Percentiles rank a stretch among this genome's conserved stretches.
Evolutionary conservation across 805 yeast species (phyloP).

Genomic region (Saccharomycopsis malanga): DNA sequence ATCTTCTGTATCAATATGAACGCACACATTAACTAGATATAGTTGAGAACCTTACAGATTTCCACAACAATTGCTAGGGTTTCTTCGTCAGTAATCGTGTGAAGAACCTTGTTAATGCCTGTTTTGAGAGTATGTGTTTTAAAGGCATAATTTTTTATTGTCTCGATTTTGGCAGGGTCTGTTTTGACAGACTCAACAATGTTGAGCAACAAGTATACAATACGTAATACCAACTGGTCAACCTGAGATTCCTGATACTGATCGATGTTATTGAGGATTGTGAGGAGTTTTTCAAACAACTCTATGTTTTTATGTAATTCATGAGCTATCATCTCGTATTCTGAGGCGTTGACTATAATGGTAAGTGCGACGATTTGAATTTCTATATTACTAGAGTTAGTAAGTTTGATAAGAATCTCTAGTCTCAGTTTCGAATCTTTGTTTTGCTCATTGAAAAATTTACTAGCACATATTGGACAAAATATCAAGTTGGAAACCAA

Average conservation of each 20-base stretch:
- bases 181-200: conserved; percentile 7
- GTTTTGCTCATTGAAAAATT: conserved; percentile 27
- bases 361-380: conserved; percentile 24
- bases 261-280: conserved; percentile 9
- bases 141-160: no score
- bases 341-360: conserved; percentile 27
- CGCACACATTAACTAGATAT: no score
- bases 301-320: conserved; percentile 8
- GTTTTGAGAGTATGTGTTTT: conserved; percentile 10
- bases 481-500: conserved; percentile 40
- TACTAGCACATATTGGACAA: conserved; percentile 27
- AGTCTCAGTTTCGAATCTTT: conserved; percentile 19
- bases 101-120: conserved; percentile 5
- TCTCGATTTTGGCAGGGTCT: no score
- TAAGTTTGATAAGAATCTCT: conserved; percentile 24
- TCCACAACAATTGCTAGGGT: conserved; percentile 8
- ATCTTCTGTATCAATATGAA: no score
- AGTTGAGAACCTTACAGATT: no score
- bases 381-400: conserved; percentile 23
- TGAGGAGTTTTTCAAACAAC: conserved; percentile 17
- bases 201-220: conserved; percentile 17
- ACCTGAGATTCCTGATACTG: conserved; percentile 13
- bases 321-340: conserved; percentile 24
- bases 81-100: conserved; percentile 9
- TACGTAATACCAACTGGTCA: conserved; percentile 12